A percentile compares a stretch with the other conserved stretches of the same genome.
Conservation (phyloP, 2,329 filamentous ascomycete genomes). For the Aspergillus fijiensis region DNA sequence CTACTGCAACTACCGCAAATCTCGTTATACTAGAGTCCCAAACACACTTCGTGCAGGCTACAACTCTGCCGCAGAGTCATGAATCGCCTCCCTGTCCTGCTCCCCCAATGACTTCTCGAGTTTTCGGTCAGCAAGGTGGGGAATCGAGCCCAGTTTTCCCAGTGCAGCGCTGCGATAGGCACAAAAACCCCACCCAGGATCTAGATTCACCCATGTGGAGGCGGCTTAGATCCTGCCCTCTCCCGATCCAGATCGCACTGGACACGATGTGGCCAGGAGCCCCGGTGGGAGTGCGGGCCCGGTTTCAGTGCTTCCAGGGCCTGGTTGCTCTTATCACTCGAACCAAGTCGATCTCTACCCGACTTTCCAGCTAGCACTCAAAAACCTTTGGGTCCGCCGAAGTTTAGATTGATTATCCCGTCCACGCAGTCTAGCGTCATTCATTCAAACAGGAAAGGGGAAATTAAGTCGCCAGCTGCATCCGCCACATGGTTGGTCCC, state of each 20-base stretch:
- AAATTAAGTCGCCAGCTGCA: neutral
- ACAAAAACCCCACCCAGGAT: neutral
- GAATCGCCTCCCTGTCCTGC: neutral
- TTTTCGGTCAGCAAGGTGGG: neutral
- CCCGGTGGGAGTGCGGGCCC: neutral
- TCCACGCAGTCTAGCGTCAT: neutral
- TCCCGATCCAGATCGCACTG: neutral
- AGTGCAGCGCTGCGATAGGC: neutral
- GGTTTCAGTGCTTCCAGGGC: neutral
- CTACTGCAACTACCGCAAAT: neutral
- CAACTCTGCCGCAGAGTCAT: neutral
- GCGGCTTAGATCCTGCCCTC: neutral
- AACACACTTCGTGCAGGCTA: neutral
- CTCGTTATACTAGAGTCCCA: neutral
- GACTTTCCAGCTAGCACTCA: neutral
- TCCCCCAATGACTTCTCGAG: neutral
- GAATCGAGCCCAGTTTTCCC: neutral
- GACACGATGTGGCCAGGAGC: neutral
- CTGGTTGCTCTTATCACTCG: neutral
- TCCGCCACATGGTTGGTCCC: constrained; percentile 1
- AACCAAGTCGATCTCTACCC: neutral
- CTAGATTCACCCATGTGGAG: neutral
- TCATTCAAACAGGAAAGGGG: neutral
- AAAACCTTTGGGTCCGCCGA: neutral
- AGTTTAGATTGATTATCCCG: neutral